Evolutionary conservation across 306 rosid genomes (phyloP).

Genomic region (Fagus crenata): DNA sequence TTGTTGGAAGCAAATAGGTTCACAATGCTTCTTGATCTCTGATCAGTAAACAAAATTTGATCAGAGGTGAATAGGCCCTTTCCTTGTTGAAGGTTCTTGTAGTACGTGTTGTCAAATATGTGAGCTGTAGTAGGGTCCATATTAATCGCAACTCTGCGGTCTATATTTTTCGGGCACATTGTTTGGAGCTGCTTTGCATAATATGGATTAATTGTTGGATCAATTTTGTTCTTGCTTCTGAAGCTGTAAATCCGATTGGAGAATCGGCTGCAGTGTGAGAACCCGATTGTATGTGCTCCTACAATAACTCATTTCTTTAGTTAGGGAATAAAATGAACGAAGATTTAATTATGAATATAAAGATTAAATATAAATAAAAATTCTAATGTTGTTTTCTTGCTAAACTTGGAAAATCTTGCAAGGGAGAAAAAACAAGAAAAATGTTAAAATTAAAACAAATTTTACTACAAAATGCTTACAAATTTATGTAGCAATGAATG

Average conservation of each 20-base stretch:
- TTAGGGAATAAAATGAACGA: not conserved
- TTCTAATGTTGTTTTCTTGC: too few species aligned
- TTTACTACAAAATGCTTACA: too few species aligned
- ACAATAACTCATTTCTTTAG: not conserved
- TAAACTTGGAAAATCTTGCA: not conserved
- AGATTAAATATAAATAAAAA: too few species aligned
- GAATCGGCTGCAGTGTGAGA: conserved; percentile 68
- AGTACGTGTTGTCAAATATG: conserved; percentile 65
- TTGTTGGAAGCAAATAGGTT: conserved; percentile 62
- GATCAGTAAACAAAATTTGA: conserved; percentile 57
- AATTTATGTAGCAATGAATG: too few species aligned
- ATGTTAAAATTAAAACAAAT: too few species aligned
- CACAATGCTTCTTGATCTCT: conserved; percentile 56
- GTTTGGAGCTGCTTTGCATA: conserved; percentile 55
- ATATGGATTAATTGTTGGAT: conserved; percentile 52
- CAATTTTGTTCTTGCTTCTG: conserved; percentile 54
- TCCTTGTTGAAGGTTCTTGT: conserved; percentile 79
- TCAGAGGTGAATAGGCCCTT: conserved; percentile 79
- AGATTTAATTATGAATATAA: too few species aligned
- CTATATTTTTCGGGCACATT: conserved; percentile 58
- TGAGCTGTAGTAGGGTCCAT: conserved; percentile 65
- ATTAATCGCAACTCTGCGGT: conserved; percentile 52
- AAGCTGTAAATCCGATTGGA: conserved; percentile 54
- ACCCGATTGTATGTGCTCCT: conserved; percentile 94
- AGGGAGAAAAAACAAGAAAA: not conserved